These are phyloP conservation scores for Chytriomyces sp. DNA, from an alignment of 192 early-diverging fungal genomes.

Conservation along the genomic window DNA sequence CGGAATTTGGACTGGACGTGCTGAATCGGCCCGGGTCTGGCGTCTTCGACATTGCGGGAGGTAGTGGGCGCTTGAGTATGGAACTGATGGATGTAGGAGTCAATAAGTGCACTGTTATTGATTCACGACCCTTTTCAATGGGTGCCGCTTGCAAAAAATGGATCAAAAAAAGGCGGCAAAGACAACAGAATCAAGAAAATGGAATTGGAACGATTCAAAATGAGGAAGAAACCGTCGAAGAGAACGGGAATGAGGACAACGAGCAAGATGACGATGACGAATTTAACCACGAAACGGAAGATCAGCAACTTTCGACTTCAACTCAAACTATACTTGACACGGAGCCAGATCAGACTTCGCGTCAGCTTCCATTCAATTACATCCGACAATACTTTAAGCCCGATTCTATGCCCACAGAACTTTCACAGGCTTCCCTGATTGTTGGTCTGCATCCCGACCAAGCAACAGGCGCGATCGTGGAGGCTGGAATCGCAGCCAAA, in stretches of 20 bases:
- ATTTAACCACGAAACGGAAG: not conserved
- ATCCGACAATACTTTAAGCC: constrained; percentile 39
- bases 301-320: not conserved
- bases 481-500: constrained; percentile 45
- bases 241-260: not conserved
- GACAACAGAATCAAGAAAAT: not conserved
- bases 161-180: constrained; percentile 32
- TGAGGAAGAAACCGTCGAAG: not conserved
- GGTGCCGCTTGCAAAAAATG: constrained; percentile 48
- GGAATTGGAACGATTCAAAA: not conserved
- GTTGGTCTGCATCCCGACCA: constrained; percentile 66
- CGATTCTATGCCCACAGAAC: constrained; percentile 20
- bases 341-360: not conserved
- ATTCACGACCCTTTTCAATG: constrained; percentile 50
- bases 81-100: constrained; percentile 52
- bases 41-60: constrained; percentile 65
- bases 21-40: constrained; percentile 39
- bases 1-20: constrained; percentile 44
- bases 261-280: not conserved
- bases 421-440: constrained; percentile 49
- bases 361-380: constrained; percentile 22
- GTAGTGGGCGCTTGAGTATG: constrained; percentile 57
- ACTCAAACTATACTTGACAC: not conserved
- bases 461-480: constrained; percentile 66
- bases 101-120: constrained; percentile 54